These are phyloP conservation scores for Rosa hybrid DNA, from an alignment of 331 rosid species.

Conservation along the genomic window DNA sequence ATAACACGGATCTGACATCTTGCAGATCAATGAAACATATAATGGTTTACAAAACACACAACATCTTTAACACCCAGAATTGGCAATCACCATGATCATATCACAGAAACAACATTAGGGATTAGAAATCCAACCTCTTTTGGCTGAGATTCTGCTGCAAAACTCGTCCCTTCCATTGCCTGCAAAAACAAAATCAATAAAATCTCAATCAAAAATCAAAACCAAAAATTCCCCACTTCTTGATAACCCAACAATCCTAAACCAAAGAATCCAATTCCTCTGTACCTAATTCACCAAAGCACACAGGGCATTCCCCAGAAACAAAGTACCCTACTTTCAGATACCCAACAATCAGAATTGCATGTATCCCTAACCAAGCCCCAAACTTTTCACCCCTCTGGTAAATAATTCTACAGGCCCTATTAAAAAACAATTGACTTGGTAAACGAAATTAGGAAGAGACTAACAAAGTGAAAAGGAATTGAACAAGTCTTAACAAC, in stretches of 20 bases:
- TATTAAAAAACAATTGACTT: constrained; percentile 41
- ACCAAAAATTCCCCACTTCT: constrained; percentile 32
- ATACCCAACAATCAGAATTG: constrained; percentile 40
- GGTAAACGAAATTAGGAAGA: constrained; percentile 37
- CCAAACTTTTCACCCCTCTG: constrained; percentile 34
- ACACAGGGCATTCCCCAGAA: constrained; percentile 34
- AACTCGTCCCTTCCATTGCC: constrained; percentile 62
- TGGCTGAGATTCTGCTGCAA: constrained; percentile 48
- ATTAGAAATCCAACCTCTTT: constrained; percentile 60
- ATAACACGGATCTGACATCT: constrained; percentile 17
- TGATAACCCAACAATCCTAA: constrained; percentile 30
- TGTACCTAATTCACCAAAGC: constrained; percentile 44
- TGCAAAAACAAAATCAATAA: constrained; percentile 26
- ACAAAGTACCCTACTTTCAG: constrained; percentile 33
- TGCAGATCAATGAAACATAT: background rate
- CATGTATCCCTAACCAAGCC: constrained; percentile 34
- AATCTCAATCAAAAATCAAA: constrained; percentile 19
- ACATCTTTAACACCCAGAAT: background rate
- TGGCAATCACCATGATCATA: constrained; percentile 10
- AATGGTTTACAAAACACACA: background rate
- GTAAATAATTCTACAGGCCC: constrained; percentile 31
- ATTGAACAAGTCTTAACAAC: constrained; percentile 18
- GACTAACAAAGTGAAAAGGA: constrained; percentile 3
- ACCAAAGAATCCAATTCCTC: constrained; percentile 23
- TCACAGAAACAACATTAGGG: constrained; percentile 32